Conservation (phyloP, 2,329 filamentous ascomycete species). For the Lecanicillium sp. region DNA sequence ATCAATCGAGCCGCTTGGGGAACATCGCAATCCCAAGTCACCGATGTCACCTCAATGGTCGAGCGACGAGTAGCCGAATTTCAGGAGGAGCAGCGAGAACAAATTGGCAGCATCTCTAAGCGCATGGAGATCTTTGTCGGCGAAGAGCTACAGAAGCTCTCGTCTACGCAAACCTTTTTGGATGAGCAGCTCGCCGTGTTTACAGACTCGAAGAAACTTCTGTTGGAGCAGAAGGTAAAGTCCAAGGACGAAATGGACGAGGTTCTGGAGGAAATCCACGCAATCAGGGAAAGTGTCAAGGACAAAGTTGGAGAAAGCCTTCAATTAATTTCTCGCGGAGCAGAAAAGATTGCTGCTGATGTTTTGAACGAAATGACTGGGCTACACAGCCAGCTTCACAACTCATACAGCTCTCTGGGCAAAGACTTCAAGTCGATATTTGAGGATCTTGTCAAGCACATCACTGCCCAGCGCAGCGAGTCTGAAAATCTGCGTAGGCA, state of each 20-base stretch:
- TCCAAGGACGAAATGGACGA: conserved; percentile 81
- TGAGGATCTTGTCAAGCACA: conserved; percentile 66
- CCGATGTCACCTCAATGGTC: conserved; percentile 66
- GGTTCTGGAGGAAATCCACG: conserved; percentile 87
- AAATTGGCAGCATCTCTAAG: conserved; percentile 58
- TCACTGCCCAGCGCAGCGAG: conserved; percentile 69
- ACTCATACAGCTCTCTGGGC: conserved; percentile 75
- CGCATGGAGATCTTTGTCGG: conserved; percentile 72
- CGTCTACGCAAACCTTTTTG: conserved; percentile 61
- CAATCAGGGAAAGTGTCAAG: conserved; percentile 83
- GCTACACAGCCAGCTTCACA: conserved; percentile 79
- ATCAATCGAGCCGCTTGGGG: conserved; percentile 75
- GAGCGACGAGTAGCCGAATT: conserved; percentile 69
- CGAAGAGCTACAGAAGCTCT: conserved; percentile 64
- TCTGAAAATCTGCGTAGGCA: conserved; percentile 65
- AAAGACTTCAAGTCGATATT: conserved; percentile 82
- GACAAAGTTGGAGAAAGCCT: conserved; percentile 75
- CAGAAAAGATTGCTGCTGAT: conserved; percentile 81
- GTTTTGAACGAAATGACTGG: conserved; percentile 75
- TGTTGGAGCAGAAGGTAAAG: conserved; percentile 57
- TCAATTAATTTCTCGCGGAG: conserved; percentile 71
- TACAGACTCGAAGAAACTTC: conserved; percentile 55
- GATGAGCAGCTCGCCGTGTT: conserved; percentile 62
- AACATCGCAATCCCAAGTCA: conserved; percentile 65
- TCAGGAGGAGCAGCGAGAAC: conserved; percentile 59